Base-by-base conservation (phyloP, 164 flowering plant genomes). In the Magnolia officinalis region DNA sequence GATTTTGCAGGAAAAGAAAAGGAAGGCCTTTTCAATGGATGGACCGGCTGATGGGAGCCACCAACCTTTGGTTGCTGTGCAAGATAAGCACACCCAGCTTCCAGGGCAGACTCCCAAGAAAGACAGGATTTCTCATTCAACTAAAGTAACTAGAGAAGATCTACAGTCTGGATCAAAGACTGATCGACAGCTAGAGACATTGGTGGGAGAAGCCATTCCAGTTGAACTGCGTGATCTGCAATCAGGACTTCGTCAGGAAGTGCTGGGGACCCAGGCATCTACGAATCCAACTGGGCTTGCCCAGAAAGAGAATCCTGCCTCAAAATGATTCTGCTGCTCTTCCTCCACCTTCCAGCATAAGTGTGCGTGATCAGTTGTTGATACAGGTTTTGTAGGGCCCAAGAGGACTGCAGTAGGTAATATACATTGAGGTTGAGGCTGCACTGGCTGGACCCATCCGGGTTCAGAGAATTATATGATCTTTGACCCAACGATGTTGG, bases 1-100 rank as follows among this genome's bases (percentile, higher is more conserved):
- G 61, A 10, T 50, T 61, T 52, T 63, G 75, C 70, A 73, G 26
- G 84, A 71, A 61, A 73, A 75, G 26, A 74, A 71, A 61, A 73
- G 74, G 26, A 74, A 71, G 55, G 77, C 70, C 29, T 75, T 67
- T 21, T 37, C 75, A 45, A 45, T 23, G 45, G 50, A 59, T 63
- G 71, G 65, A 23, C 45, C 13, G 2, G 61, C 61, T 55, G 61
- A 55, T 55, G 61, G 18, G 13, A 16, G 18, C 18, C 61, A 55
- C 16, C 61, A 55, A 29, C 49, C 37, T 29, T 37, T 68, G 51
- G 71, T 68, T 68, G 50, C 2, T 37, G 63, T 21, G 0, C 23
- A 67, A 49, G 79, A 49, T 49, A n/a, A 68, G 11, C 37, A 55
- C 37, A 37, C 75, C 67, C 63, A 75, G 68, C 61, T 64, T 75